These are phyloP conservation scores for Vairimorpha necatrix DNA, from an alignment of 371 early-diverging fungal genomes.

Conservation along the genomic window DNA sequence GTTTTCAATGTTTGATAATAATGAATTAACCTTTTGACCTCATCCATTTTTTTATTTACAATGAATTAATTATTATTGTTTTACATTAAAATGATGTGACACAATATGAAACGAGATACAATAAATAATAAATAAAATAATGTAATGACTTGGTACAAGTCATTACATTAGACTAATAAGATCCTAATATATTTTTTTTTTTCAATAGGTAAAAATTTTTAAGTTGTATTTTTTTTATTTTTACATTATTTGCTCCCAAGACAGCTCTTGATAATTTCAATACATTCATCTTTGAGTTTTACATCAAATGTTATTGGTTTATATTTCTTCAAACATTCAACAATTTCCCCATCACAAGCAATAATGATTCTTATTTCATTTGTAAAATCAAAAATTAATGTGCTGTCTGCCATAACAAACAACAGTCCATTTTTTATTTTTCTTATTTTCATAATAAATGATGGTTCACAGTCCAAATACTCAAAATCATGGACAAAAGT, in stretches of 20 bases:
- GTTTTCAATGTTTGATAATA: conserved; percentile 23
- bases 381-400: conserved; percentile 57
- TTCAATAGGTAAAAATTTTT: too few relatives aligned
- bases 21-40: conserved; percentile 5
- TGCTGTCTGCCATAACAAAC: conserved; percentile 52
- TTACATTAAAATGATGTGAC: conserved; percentile 3
- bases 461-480: conserved; percentile 16
- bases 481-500: conserved; percentile 40
- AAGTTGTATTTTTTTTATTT: neutral
- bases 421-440: conserved; percentile 51
- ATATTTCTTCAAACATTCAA: conserved; percentile 41
- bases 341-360: conserved; percentile 29
- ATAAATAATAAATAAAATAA: too few relatives aligned
- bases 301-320: conserved; percentile 26
- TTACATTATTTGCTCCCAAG: conserved; percentile 16
- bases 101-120: neutral
- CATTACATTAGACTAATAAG: neutral
- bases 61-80: conserved; percentile 14
- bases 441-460: conserved; percentile 53
- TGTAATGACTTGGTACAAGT: neutral
- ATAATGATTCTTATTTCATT: conserved; percentile 49
- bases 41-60: conserved; percentile 20
- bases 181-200: too few relatives aligned
- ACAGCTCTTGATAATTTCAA: conserved; percentile 29
- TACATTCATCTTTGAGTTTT: conserved; percentile 20